Conservation (phyloP, 1,284 basidiomycete species). For the Phellopilus nigrolimitatus region DNA sequence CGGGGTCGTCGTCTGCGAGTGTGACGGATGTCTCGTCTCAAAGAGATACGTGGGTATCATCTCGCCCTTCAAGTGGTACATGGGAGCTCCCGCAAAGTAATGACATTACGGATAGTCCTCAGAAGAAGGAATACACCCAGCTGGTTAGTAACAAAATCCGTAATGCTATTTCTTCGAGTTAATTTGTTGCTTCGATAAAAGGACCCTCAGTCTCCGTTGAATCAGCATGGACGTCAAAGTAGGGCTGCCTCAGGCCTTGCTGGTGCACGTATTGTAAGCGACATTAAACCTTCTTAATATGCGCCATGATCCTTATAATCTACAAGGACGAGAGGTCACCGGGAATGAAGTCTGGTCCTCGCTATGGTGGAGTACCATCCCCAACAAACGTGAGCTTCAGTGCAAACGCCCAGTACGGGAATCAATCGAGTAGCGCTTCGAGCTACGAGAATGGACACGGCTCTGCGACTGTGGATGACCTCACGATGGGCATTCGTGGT, state of each 20-base stretch:
- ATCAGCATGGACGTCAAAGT: conserved; percentile 43
- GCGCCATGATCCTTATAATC: conserved; percentile 44
- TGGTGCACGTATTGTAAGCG: conserved; percentile 39
- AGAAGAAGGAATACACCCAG: conserved; percentile 46
- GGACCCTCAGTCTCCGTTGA: conserved; percentile 29
- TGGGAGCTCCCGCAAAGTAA: conserved; percentile 44
- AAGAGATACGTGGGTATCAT: conserved; percentile 50
- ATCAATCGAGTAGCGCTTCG: conserved; percentile 28
- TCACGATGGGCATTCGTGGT: conserved; percentile 53
- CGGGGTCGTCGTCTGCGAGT: conserved; percentile 55
- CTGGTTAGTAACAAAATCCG: conserved; percentile 33
- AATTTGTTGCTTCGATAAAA: conserved; percentile 17
- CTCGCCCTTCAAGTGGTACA: conserved; percentile 47
- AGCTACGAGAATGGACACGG: conserved; percentile 41
- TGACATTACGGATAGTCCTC: conserved; percentile 44
- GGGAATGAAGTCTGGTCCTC: conserved; percentile 27
- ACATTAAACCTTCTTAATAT: conserved; percentile 36
- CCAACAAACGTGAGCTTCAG: conserved; percentile 38
- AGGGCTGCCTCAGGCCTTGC: conserved; percentile 41
- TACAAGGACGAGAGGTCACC: conserved; percentile 39
- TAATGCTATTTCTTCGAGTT: conserved; percentile 4
- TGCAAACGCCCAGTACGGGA: conserved; percentile 29
- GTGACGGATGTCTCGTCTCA: conserved; percentile 45
- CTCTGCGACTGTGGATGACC: conserved; percentile 44
- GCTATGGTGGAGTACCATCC: conserved; percentile 38